phyloP scores from a whole-genome alignment of 164 flowering plant genomes.

The Nelumbo lutea region DNA sequence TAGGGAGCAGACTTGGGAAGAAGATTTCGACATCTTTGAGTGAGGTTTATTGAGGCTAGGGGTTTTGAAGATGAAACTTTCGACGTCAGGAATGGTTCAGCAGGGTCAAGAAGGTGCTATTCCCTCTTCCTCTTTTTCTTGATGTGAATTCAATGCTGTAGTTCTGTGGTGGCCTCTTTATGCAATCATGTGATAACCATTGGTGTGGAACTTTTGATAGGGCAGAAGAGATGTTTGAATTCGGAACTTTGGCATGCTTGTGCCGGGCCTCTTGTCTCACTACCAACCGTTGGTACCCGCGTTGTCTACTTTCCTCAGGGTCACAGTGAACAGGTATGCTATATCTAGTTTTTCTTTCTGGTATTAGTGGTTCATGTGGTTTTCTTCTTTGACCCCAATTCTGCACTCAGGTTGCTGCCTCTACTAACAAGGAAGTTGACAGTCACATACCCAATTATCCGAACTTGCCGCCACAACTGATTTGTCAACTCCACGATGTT shows the following conservation, averaged over 20 bases:
- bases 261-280: slow-evolving; percentile 84
- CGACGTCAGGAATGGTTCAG: slow-evolving; percentile 44
- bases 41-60: background rate
- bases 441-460: slow-evolving; percentile 85
- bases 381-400: background rate
- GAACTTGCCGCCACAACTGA: slow-evolving; percentile 74
- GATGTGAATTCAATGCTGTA: background rate
- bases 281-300: slow-evolving; percentile 69
- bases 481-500: slow-evolving; percentile 81
- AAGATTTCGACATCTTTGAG: slow-evolving; percentile 21
- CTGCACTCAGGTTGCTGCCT: slow-evolving; percentile 58
- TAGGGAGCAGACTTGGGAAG: slow-evolving; percentile 7
- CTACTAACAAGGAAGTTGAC: slow-evolving; percentile 80
- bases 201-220: slow-evolving; percentile 23
- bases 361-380: background rate
- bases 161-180: background rate
- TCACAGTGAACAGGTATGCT: slow-evolving; percentile 76
- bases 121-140: slow-evolving; percentile 1
- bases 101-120: slow-evolving; percentile 48
- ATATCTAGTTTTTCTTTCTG: background rate
- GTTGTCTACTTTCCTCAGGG: slow-evolving; percentile 93
- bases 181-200: background rate
- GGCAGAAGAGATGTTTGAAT: slow-evolving; percentile 77
- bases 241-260: slow-evolving; percentile 97
- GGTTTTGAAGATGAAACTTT: slow-evolving; percentile 27